These are phyloP conservation scores for Stachybotrys elegans DNA, from an alignment of 2,329 filamentous ascomycete genomes.

Conservation along the genomic window DNA sequence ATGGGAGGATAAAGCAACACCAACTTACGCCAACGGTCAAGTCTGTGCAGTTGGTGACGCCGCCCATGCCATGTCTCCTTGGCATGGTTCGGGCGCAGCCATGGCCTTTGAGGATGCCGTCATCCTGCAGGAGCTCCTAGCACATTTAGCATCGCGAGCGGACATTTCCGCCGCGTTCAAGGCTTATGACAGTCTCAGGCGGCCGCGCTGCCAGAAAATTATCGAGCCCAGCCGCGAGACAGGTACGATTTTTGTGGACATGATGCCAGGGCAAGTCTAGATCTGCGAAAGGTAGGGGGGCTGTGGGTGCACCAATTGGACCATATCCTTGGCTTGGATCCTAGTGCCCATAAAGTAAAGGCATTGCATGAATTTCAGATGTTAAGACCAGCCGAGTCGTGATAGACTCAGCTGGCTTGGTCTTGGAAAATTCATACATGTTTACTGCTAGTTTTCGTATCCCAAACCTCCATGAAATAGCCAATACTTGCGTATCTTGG, in stretches of 20 bases:
- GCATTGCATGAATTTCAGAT: no score
- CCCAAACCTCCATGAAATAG: no score
- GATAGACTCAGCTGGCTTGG: no score
- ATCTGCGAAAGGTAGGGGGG: neutral
- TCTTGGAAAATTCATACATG: no score
- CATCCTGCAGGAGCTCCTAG: conserved; percentile 8
- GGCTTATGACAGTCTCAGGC: conserved; percentile 1
- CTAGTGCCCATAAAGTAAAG: no score
- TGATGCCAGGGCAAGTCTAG: neutral
- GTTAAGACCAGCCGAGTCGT: no score
- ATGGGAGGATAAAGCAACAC: conserved; percentile 9
- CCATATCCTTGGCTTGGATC: no score
- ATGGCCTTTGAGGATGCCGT: conserved; percentile 19
- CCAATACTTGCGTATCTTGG: no score
- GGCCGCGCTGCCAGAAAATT: conserved; percentile 1
- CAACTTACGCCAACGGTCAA: conserved; percentile 9
- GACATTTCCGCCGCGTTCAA: neutral
- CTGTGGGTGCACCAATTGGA: neutral
- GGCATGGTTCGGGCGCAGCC: conserved; percentile 16
- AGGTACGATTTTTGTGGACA: neutral
- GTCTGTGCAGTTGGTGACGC: conserved; percentile 19
- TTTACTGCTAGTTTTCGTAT: no score
- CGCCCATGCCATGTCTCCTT: conserved; percentile 18
- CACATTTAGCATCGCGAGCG: neutral
- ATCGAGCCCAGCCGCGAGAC: neutral